Conservation (phyloP, 2,329 filamentous ascomycete species). For the Elsinoe batatas region DNA sequence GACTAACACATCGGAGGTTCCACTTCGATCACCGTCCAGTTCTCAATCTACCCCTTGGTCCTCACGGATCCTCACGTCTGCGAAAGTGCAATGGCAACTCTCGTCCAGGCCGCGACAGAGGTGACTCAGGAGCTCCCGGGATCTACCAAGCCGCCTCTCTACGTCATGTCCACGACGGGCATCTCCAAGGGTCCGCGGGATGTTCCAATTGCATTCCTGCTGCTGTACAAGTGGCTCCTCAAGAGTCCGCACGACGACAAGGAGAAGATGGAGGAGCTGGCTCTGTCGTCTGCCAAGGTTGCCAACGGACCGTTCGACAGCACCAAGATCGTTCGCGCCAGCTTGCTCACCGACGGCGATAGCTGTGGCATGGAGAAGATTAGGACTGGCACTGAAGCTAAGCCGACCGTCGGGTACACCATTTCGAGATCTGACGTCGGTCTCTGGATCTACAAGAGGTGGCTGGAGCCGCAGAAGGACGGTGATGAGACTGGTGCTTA, state of each 20-base stretch:
- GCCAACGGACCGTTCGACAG: slow-evolving; percentile 20
- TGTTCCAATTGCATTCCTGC: slow-evolving; percentile 26
- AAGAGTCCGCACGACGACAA: slow-evolving; percentile 33
- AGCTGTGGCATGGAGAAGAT: slow-evolving; percentile 23
- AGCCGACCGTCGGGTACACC: slow-evolving; percentile 30
- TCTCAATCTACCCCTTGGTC: slow-evolving; percentile 23
- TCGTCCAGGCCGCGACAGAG: slow-evolving; percentile 26
- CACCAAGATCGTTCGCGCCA: slow-evolving; percentile 30
- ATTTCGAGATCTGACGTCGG: slow-evolving; percentile 33
- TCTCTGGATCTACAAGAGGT: slow-evolving; percentile 25
- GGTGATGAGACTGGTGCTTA: slow-evolving; percentile 2
- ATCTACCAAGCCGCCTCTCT: slow-evolving; percentile 23
- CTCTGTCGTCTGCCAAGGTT: slow-evolving; percentile 21
- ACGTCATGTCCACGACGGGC: slow-evolving; percentile 32
- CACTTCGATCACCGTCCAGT: slow-evolving; percentile 6
- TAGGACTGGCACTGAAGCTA: slow-evolving; percentile 25
- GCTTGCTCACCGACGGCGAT: slow-evolving; percentile 27
- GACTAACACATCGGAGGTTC: slow-evolving; percentile 12
- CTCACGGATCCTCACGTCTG: slow-evolving; percentile 29
- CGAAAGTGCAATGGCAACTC: slow-evolving; percentile 22
- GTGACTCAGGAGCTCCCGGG: slow-evolving; percentile 14
- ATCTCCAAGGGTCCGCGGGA: slow-evolving; percentile 26
- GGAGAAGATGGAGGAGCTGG: slow-evolving; percentile 25
- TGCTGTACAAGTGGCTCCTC: slow-evolving; percentile 29
- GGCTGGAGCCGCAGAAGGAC: not conserved